A percentile compares a stretch with the other conserved stretches of the same genome.
Evolutionary conservation across 1,284 basidiomycete species (phyloP).

Genomic region (Ceratorhiza oryzae-sativae): DNA sequence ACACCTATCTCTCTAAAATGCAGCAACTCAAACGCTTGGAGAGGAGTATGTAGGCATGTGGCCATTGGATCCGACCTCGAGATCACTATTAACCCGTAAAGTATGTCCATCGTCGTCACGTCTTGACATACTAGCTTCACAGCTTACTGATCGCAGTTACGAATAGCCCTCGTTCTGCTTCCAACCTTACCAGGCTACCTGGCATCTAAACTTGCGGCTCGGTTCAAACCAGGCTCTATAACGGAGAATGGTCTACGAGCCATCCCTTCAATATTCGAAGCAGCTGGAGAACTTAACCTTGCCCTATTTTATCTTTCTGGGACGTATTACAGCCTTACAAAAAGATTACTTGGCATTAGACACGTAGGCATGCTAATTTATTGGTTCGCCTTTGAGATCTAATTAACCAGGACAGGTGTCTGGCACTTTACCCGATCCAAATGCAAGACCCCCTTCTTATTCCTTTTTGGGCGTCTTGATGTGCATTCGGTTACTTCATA

Average conservation of each 20-base stretch:
- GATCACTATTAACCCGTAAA: slow-evolving; percentile 54
- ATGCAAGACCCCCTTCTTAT: slow-evolving; percentile 80
- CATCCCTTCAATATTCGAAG: slow-evolving; percentile 60
- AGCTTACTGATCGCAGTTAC: slow-evolving; percentile 47
- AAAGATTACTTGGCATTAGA: slow-evolving; percentile 72
- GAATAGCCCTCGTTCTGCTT: slow-evolving; percentile 68
- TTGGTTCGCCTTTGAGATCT: not conserved
- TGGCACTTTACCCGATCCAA: slow-evolving; percentile 70
- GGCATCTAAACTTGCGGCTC: slow-evolving; percentile 59
- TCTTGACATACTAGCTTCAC: not conserved
- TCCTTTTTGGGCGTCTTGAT: slow-evolving; percentile 83
- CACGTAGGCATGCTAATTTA: slow-evolving; percentile 64
- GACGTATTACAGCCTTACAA: slow-evolving; percentile 76
- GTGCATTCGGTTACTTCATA: slow-evolving; percentile 70
- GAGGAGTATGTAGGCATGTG: slow-evolving; percentile 93
- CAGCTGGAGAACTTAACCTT: slow-evolving; percentile 75
- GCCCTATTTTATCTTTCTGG: slow-evolving; percentile 83
- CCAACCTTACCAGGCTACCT: slow-evolving; percentile 68
- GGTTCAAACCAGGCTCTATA: slow-evolving; percentile 43
- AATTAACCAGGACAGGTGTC: slow-evolving; percentile 64
- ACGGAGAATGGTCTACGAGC: slow-evolving; percentile 49
- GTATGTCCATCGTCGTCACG: slow-evolving; percentile 37
- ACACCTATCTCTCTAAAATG: slow-evolving; percentile 31
- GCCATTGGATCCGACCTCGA: slow-evolving; percentile 62
- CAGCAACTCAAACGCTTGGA: slow-evolving; percentile 82